Percentiles rank a stretch among this genome's conserved stretches.
These are phyloP conservation scores for Anisogramma anomala DNA, from an alignment of 2,329 filamentous ascomycete species.

Conservation along the genomic window DNA sequence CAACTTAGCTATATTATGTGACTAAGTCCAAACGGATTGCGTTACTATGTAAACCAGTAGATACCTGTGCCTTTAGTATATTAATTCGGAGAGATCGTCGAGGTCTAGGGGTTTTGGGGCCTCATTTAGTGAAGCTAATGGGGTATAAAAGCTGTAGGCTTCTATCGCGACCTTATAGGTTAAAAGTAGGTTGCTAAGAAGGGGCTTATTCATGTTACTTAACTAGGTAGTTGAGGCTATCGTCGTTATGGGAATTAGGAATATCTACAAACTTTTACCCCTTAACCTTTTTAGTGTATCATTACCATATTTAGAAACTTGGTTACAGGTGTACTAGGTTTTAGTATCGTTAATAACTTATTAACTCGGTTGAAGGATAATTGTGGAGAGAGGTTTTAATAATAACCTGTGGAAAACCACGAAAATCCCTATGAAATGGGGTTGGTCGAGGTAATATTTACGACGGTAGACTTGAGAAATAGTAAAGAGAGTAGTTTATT, in stretches of 20 bases:
- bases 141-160: no score
- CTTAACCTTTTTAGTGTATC: background rate
- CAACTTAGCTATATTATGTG: no score
- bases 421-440: conserved; percentile 17
- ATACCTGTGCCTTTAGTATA: no score
- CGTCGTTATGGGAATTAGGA: conserved; percentile 7
- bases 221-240: conserved; percentile 13
- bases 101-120: no score
- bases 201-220: conserved; percentile 15
- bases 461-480: conserved; percentile 11
- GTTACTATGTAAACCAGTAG: no score
- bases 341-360: background rate
- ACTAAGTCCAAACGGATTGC: no score
- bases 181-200: background rate
- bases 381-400: no score
- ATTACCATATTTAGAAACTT: background rate
- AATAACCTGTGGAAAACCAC: background rate
- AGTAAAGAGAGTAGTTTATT: conserved; percentile 15
- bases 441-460: conserved; percentile 15
- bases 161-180: background rate
- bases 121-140: no score
- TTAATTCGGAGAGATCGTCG: no score
- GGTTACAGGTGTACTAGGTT: background rate
- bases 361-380: no score
- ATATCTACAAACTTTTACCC: conserved; percentile 3